Evolutionary conservation across 164 flowering plant species (phyloP).

Genomic region (Dillenia turbinata): DNA sequence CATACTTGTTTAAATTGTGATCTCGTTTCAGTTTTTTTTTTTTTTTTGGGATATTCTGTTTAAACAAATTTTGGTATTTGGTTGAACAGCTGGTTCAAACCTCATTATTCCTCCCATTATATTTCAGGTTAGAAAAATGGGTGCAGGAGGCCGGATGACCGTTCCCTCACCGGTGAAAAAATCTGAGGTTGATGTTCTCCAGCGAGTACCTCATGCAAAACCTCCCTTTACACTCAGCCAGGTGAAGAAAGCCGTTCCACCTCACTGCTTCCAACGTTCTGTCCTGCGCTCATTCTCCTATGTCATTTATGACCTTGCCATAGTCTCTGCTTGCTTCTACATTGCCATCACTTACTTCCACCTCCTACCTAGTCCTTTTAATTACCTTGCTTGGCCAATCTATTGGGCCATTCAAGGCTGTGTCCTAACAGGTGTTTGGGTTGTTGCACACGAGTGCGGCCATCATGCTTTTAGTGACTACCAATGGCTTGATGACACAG

Average conservation of each 20-base stretch:
- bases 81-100: background rate
- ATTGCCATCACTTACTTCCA: slow-evolving; percentile 48
- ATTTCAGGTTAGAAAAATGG: slow-evolving; percentile 33
- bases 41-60: background rate
- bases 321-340: slow-evolving; percentile 45
- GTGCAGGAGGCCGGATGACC: slow-evolving; percentile 63
- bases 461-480: slow-evolving; percentile 87
- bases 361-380: slow-evolving; percentile 42
- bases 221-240: slow-evolving; percentile 71
- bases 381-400: slow-evolving; percentile 58
- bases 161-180: slow-evolving; percentile 31
- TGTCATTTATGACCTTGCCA: slow-evolving; percentile 47
- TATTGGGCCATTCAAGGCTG: slow-evolving; percentile 71
- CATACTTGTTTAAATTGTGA: background rate
- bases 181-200: slow-evolving; percentile 17
- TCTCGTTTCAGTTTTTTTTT: background rate
- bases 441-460: slow-evolving; percentile 90
- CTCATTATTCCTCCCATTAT: no score
- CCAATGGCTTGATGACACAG: slow-evolving; percentile 82
- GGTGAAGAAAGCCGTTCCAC: slow-evolving; percentile 77
- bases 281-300: slow-evolving; percentile 67
- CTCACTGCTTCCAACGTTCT: slow-evolving; percentile 81
- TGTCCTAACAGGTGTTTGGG: slow-evolving; percentile 79
- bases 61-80: slow-evolving; percentile 2
- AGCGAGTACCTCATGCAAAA: slow-evolving; percentile 48